Evolutionary conservation across 768 basidiomycete genomes (phyloP).

Genomic region (Leccinum ochraceum): DNA sequence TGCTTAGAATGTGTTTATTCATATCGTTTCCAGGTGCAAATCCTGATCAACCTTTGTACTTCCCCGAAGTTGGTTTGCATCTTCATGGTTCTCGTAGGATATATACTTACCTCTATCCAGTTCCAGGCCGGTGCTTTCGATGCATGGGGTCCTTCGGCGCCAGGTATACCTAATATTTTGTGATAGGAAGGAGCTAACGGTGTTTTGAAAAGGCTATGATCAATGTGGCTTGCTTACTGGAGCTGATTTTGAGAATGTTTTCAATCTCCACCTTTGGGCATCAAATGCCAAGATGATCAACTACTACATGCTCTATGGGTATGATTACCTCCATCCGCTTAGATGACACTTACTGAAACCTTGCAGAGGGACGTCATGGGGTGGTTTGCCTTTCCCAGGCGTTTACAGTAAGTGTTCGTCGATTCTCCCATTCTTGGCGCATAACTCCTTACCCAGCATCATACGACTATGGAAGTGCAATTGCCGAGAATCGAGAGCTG

Average conservation of each 20-base stretch:
- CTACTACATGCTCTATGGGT: slow-evolving; percentile 88
- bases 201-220: slow-evolving; percentile 49
- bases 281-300: slow-evolving; percentile 80
- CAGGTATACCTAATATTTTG: slow-evolving; percentile 40
- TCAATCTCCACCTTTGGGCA: slow-evolving; percentile 77
- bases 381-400: slow-evolving; percentile 74
- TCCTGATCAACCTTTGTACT: slow-evolving; percentile 62
- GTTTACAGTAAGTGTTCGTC: slow-evolving; percentile 52
- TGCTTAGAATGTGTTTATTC: slow-evolving; percentile 9
- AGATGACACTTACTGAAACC: not conserved
- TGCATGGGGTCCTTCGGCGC: slow-evolving; percentile 76
- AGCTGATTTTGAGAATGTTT: slow-evolving; percentile 74
- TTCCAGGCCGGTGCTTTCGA: slow-evolving; percentile 81
- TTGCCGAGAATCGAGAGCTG: slow-evolving; percentile 66
- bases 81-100: slow-evolving; percentile 3
- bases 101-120: slow-evolving; percentile 32
- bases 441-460: slow-evolving; percentile 39
- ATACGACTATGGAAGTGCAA: slow-evolving; percentile 79
- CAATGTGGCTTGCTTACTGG: slow-evolving; percentile 69
- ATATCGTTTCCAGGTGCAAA: slow-evolving; percentile 42
- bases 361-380: slow-evolving; percentile 82
- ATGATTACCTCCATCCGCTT: slow-evolving; percentile 11
- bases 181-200: slow-evolving; percentile 3
- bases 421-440: not conserved
- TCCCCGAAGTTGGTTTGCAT: slow-evolving; percentile 56